phyloP scores from a whole-genome alignment of 257 asterid genomes.

The Schizonepeta tenuifolia region DNA sequence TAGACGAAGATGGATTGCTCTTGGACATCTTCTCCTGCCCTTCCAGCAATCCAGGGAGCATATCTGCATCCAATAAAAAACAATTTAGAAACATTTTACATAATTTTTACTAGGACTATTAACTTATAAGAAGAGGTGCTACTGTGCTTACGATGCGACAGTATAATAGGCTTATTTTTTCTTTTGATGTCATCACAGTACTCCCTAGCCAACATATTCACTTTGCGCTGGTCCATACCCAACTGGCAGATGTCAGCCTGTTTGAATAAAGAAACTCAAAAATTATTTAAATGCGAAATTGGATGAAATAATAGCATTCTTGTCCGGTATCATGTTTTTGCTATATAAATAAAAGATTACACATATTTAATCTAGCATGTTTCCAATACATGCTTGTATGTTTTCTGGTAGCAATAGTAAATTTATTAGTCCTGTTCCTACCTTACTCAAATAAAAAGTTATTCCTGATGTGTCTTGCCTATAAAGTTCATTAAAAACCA shows the following conservation, averaged over 20 bases:
- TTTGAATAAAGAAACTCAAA: too few species aligned
- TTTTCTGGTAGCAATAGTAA: too few species aligned
- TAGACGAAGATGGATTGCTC: not conserved
- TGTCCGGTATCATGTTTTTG: too few species aligned
- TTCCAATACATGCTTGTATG: not conserved
- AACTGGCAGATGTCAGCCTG: not conserved
- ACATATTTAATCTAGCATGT: not conserved
- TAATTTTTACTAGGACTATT: too few species aligned
- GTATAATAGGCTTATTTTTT: not conserved
- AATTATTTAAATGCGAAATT: not conserved
- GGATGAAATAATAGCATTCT: too few species aligned
- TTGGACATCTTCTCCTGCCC: not conserved
- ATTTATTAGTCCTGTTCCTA: not conserved
- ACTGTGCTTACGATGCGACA: not conserved
- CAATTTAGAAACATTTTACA: too few species aligned
- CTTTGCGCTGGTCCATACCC: not conserved
- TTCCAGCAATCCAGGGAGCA: not conserved
- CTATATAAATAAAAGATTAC: not conserved
- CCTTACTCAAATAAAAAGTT: not conserved
- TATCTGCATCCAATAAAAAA: not conserved
- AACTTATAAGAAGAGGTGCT: too few species aligned
- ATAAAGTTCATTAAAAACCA: not conserved
- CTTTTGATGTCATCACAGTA: not conserved
- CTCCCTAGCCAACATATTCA: not conserved
- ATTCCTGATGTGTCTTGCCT: not conserved